A percentile compares a stretch with the other conserved stretches of the same genome.
Evolutionary conservation across 371 early-diverging fungal species (phyloP).

Genomic region (Circinella umbellata): DNA sequence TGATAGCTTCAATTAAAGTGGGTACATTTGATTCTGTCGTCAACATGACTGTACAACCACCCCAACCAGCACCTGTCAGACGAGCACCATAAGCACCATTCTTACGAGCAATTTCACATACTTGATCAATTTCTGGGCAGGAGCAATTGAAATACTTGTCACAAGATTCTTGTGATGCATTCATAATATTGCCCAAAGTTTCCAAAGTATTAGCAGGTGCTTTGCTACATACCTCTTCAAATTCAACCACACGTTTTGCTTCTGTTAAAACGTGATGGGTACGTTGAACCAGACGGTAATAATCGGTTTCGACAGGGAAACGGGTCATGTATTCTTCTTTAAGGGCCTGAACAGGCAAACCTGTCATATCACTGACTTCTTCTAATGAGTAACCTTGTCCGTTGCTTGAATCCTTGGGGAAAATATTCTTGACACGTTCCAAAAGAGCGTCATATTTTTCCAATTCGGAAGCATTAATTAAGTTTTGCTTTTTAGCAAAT

Average conservation of each 20-base stretch:
- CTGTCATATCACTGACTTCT: conserved; percentile 68
- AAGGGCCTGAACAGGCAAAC: conserved; percentile 58
- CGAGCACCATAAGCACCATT: conserved; percentile 86
- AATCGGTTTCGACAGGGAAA: conserved; percentile 72
- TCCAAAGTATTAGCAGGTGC: conserved; percentile 37
- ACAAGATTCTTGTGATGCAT: conserved; percentile 88
- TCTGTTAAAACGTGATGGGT: conserved; percentile 87
- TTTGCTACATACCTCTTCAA: conserved; percentile 71
- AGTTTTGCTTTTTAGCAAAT: not conserved
- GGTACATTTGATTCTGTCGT: conserved; percentile 70
- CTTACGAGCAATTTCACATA: conserved; percentile 72
- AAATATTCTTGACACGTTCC: conserved; percentile 21
- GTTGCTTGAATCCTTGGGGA: conserved; percentile 31
- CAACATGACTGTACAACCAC: conserved; percentile 90
- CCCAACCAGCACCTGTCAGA: conserved; percentile 97
- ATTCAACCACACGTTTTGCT: conserved; percentile 82
- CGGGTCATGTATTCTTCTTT: conserved; percentile 66
- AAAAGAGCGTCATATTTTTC: conserved; percentile 23
- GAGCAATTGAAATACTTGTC: conserved; percentile 84
- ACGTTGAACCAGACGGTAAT: conserved; percentile 78
- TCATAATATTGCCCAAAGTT: conserved; percentile 85
- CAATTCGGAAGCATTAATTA: not conserved
- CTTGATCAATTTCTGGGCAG: conserved; percentile 84
- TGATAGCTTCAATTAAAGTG: conserved; percentile 67
- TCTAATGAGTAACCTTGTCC: conserved; percentile 63